phyloP scores from a whole-genome alignment of 805 yeast species.

The Lipomyces sp. region DNA sequence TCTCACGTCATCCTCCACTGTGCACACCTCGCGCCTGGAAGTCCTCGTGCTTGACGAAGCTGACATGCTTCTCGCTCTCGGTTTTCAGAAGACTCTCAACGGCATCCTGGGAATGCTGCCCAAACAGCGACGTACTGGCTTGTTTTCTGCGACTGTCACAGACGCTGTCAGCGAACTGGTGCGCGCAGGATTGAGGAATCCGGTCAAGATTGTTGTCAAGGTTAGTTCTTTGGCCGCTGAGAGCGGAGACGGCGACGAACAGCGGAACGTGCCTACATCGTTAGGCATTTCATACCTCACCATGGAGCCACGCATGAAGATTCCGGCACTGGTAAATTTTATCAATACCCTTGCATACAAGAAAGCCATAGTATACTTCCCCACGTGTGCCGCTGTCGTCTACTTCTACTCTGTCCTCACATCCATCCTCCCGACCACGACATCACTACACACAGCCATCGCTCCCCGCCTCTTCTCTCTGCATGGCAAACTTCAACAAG shows the following conservation, averaged over 20 bases:
- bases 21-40: constrained; percentile 63
- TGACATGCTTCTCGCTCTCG: constrained; percentile 76
- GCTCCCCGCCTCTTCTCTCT: constrained; percentile 59
- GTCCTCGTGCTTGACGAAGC: constrained; percentile 88
- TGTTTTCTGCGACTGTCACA: constrained; percentile 89
- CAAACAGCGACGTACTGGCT: constrained; percentile 87
- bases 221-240: constrained; percentile 37
- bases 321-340: constrained; percentile 56
- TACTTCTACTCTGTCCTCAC: constrained; percentile 57
- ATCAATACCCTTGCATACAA: constrained; percentile 55
- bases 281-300: constrained; percentile 60
- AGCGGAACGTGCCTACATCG: constrained; percentile 54
- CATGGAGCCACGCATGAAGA: constrained; percentile 57
- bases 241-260: constrained; percentile 33
- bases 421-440: constrained; percentile 22
- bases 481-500: constrained; percentile 87
- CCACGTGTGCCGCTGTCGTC: constrained; percentile 83
- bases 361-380: constrained; percentile 86
- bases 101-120: constrained; percentile 69
- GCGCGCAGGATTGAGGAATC: constrained; percentile 88
- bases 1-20: constrained; percentile 47
- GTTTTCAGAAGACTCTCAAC: constrained; percentile 67
- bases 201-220: constrained; percentile 79
- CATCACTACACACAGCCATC: constrained; percentile 20
- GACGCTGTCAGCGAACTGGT: constrained; percentile 77